Conservation (phyloP, 2,329 filamentous ascomycete genomes). For the Fusarium sp. region DNA sequence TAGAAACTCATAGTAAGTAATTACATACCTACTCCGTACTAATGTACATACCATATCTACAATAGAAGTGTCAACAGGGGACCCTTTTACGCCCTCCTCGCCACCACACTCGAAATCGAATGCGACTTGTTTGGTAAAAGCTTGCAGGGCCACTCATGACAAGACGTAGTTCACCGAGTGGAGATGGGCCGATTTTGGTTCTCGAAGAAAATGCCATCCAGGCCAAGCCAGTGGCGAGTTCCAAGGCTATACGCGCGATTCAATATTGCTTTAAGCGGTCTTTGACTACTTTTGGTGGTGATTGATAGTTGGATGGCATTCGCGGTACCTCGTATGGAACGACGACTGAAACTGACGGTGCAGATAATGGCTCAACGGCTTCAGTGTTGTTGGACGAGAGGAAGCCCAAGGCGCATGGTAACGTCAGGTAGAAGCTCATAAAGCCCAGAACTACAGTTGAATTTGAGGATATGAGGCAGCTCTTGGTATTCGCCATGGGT, state of each 20-base stretch:
- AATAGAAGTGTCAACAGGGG: not conserved
- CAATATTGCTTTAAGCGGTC: not conserved
- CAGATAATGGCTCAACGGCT: not conserved
- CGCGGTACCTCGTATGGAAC: not conserved
- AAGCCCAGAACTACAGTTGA: not conserved
- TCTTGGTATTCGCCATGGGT: not conserved
- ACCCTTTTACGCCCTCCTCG: not conserved
- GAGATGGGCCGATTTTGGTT: slow-evolving; percentile 3
- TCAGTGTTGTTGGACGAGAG: not conserved
- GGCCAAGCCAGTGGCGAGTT: not conserved
- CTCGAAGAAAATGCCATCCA: not conserved
- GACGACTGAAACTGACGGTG: slow-evolving; percentile 1
- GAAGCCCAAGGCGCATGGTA: not conserved
- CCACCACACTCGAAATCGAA: slow-evolving; percentile 8
- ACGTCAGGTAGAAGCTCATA: not conserved
- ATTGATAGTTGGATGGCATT: not conserved
- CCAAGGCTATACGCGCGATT: not conserved
- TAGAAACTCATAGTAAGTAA: not conserved
- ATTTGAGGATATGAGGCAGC: not conserved
- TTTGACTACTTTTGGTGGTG: slow-evolving; percentile 6
- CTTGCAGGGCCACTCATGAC: not conserved
- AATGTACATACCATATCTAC: not conserved
- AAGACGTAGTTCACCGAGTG: not conserved
- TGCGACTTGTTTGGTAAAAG: not conserved
- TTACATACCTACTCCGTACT: no score